Evolutionary conservation across 306 rosid genomes (phyloP), one percentile per base, ranked within the genome.

Genomic region (Rosa multiflora): DNA sequence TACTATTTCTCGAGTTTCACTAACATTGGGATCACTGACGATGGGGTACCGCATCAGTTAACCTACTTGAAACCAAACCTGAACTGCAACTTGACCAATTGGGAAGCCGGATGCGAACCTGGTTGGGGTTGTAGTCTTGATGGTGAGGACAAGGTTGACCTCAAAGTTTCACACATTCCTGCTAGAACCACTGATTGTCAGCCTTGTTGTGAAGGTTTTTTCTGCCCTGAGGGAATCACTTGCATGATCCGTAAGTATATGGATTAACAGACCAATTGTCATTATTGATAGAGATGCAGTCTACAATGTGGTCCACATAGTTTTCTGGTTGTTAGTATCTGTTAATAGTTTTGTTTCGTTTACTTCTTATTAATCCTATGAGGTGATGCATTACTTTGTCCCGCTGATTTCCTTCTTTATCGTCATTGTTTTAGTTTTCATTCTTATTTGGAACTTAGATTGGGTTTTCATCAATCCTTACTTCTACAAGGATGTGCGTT

Each of bases 161-260:
- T 90, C 6, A 86, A 85, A 76, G 18, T 23, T 78, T 2, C 48
- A 44, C 68, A 61, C 0, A 58, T 86, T 47, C 97, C 97, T 74
- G 21, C 37, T 51, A 90, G 96, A 85, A 82, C 48, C 21, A n/a
- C 39, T 0, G 76, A 86, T 5, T 92, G 95, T 46, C 86, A 83
- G 79, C 90, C 97, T 79, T 92, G 97, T 82, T 92, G 97, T 67
- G 93, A 87, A 78, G 97, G 97, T 23, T 92, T 92, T 84, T 92
- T 92, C 81, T 92, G 95, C 69, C 97, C 95, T 63, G 86, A 78
- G 52, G 97, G 97, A 39, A 73, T 92, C 78, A 92, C 97, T 76
- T 92, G 97, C 88, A 92, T 92, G 97, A 90, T 90, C 82, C 89
- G 95, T 90, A 90, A 88, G 94, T 84, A 87, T n/a, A n/a, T 71